Conservation (phyloP, 2,329 filamentous ascomycete genomes). For the Beauveria scarabaeidicola region DNA sequence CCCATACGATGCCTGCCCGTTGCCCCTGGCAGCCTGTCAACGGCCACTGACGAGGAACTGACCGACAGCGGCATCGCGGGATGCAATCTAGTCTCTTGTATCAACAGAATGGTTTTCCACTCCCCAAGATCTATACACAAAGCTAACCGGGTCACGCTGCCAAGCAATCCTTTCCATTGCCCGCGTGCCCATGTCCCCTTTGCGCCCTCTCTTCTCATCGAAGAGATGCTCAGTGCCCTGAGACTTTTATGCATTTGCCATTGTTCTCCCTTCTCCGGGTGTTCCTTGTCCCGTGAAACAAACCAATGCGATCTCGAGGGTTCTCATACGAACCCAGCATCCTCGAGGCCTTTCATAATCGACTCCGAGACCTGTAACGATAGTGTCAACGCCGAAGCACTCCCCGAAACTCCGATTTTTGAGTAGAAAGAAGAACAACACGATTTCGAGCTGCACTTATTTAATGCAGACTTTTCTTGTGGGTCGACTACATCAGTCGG, state of each 20-base stretch:
- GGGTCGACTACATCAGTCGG: slow-evolving; percentile 65
- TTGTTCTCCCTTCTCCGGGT: neutral
- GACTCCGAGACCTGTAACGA: slow-evolving; percentile 26
- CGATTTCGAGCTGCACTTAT: neutral
- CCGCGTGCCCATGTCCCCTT: slow-evolving; percentile 15
- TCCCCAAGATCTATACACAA: slow-evolving; percentile 37
- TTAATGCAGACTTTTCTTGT: neutral
- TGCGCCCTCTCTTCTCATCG: slow-evolving; percentile 26
- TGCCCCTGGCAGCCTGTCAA: neutral
- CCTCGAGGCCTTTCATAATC: slow-evolving; percentile 29
- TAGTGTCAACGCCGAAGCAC: slow-evolving; percentile 12
- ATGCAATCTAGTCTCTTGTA: slow-evolving; percentile 9
- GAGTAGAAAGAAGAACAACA: slow-evolving; percentile 11
- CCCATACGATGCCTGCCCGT: neutral
- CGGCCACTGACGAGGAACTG: neutral
- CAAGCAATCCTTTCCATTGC: slow-evolving; percentile 13
- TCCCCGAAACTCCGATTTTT: neutral
- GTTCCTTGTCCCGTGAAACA: neutral
- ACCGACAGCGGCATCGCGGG: neutral
- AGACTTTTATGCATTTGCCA: slow-evolving; percentile 18
- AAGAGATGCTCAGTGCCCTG: slow-evolving; percentile 26
- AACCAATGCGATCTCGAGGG: neutral
- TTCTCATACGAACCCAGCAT: slow-evolving; percentile 31
- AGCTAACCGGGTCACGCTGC: slow-evolving; percentile 21
- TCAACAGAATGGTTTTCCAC: slow-evolving; percentile 29